A percentile compares a stretch with the other conserved stretches of the same genome.
Evolutionary conservation across 495 filamentous ascomycete genomes (phyloP).

Genomic region (Neurospora sp.): DNA sequence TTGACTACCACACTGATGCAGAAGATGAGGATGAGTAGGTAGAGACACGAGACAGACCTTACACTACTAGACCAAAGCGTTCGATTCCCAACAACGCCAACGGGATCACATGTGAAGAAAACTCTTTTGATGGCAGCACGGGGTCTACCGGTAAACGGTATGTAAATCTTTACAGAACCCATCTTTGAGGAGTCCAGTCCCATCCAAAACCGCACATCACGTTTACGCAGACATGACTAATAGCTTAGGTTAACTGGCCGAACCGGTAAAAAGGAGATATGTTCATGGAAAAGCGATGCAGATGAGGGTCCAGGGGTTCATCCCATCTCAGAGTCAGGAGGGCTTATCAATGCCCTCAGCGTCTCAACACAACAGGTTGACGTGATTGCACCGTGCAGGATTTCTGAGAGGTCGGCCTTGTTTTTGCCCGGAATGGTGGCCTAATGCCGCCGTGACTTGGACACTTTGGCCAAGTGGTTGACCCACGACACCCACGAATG

Average conservation of each 20-base stretch:
- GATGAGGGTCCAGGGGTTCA: background rate
- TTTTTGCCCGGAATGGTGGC: background rate
- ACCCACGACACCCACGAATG: background rate
- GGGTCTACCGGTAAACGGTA: background rate
- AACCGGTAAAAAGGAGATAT: background rate
- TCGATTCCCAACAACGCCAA: background rate
- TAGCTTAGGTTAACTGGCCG: background rate
- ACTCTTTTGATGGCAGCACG: background rate
- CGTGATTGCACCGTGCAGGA: background rate
- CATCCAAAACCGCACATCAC: background rate
- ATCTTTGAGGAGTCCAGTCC: background rate
- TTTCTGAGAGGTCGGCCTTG: background rate
- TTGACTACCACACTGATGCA: slow-evolving; percentile 24
- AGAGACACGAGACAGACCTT: background rate
- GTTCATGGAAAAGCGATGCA: too few species aligned
- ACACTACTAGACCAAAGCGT: background rate
- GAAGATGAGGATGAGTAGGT: slow-evolving; percentile 2
- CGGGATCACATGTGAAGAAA: background rate
- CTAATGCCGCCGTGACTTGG: background rate
- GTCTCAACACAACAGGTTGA: background rate
- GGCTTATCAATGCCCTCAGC: background rate
- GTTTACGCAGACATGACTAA: background rate
- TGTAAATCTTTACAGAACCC: background rate
- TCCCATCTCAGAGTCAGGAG: background rate
- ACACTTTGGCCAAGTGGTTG: background rate